These are phyloP conservation scores for Microdochium trichocladiopsis DNA, from an alignment of 2,329 filamentous ascomycete genomes.

Conservation along the genomic window DNA sequence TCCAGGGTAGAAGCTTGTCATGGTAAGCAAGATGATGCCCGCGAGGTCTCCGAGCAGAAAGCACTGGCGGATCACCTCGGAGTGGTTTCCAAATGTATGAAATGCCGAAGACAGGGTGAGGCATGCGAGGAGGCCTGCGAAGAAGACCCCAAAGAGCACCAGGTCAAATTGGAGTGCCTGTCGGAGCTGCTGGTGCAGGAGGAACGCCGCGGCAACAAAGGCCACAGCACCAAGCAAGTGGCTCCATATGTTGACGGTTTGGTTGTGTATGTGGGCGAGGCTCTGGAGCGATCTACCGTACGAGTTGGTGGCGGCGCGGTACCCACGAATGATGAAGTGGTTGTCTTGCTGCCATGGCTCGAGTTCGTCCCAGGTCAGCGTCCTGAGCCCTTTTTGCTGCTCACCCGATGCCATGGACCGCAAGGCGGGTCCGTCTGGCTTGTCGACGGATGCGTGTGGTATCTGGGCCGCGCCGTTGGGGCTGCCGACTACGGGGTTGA, in stretches of 20 bases:
- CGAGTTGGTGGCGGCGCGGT: background rate
- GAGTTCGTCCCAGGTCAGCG: background rate
- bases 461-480: too few species aligned
- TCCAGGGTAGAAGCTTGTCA: conserved; percentile 29
- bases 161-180: background rate
- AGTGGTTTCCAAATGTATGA: background rate
- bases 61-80: background rate
- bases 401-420: background rate
- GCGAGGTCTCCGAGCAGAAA: conserved; percentile 25
- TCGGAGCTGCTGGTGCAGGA: background rate
- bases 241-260: background rate
- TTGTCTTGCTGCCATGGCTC: background rate
- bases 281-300: background rate
- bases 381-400: background rate
- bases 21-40: conserved; percentile 27
- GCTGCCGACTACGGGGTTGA: too few species aligned
- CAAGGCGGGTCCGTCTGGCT: background rate
- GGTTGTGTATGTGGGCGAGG: background rate
- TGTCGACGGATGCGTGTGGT: too few species aligned
- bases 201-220: background rate
- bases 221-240: background rate
- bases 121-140: background rate
- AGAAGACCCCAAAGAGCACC: background rate
- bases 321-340: background rate
- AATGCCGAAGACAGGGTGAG: background rate